These are phyloP conservation scores for Debaryomyces tyrocola DNA, from an alignment of 805 yeast genomes.

Conservation along the genomic window DNA sequence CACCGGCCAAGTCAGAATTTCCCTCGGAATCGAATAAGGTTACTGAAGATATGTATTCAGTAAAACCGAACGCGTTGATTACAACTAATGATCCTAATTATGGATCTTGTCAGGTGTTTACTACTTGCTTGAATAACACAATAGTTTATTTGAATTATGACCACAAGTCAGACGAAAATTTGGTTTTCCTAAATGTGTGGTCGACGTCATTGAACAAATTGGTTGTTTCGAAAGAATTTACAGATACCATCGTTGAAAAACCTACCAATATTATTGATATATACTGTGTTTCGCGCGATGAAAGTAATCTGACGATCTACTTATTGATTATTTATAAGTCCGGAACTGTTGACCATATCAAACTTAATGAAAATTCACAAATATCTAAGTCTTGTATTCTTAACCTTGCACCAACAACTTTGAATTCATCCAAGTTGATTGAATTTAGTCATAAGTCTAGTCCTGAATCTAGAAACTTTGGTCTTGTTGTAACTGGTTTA, in stretches of 20 bases:
- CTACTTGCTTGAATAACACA: slow-evolving; percentile 5
- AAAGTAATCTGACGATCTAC: neutral
- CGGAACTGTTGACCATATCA: slow-evolving; percentile 12
- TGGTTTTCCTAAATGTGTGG: neutral
- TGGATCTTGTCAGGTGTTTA: slow-evolving; percentile 11
- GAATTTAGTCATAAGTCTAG: slow-evolving; percentile 13
- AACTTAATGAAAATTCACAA: slow-evolving; percentile 6
- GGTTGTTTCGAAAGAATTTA: neutral
- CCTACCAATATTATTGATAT: slow-evolving; percentile 9
- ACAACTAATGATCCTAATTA: slow-evolving; percentile 5
- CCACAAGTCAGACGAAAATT: neutral
- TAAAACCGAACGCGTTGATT: slow-evolving; percentile 1
- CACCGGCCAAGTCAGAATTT: neutral
- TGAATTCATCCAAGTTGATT: slow-evolving; percentile 9
- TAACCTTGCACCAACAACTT: neutral
- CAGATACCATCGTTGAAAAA: neutral
- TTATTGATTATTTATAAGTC: slow-evolving; percentile 8
- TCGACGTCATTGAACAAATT: neutral
- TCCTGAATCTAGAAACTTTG: slow-evolving; percentile 9
- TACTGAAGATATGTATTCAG: neutral
- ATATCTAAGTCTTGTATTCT: neutral
- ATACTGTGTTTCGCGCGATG: slow-evolving; percentile 6
- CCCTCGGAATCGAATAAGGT: neutral
- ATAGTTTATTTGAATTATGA: slow-evolving; percentile 11
- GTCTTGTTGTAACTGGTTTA: slow-evolving; percentile 14